Conservation (phyloP, 202 grass and related monocot species). For the Setaria viridis region DNA sequence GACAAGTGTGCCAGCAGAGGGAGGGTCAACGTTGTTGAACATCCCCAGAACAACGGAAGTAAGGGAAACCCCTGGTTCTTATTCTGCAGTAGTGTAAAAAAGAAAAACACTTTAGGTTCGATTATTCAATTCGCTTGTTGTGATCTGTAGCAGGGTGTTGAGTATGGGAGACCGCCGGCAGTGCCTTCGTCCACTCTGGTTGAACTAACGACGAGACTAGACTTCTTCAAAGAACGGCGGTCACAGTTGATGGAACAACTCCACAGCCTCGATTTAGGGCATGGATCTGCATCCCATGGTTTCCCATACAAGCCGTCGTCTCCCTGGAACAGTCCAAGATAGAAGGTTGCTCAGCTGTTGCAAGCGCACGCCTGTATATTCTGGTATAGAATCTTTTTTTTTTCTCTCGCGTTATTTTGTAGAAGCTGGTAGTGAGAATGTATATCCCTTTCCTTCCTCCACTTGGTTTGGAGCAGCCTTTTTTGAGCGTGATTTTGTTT, state of each 20-base stretch:
- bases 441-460: slow-evolving; percentile 42
- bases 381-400: slow-evolving; percentile 39
- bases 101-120: not conserved
- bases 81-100: not conserved
- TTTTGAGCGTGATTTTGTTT: slow-evolving; percentile 45
- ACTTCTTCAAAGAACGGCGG: slow-evolving; percentile 97
- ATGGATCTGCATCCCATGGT: slow-evolving; percentile 63
- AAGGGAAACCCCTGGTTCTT: slow-evolving; percentile 37
- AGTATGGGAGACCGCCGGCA: slow-evolving; percentile 55
- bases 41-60: slow-evolving; percentile 70
- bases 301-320: slow-evolving; percentile 79
- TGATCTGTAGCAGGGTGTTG: slow-evolving; percentile 47
- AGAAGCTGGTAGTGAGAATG: slow-evolving; percentile 55
- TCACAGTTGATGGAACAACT: slow-evolving; percentile 98
- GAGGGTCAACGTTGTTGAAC: slow-evolving; percentile 45
- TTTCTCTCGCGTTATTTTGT: slow-evolving; percentile 10
- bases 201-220: slow-evolving; percentile 83
- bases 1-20: slow-evolving; percentile 58
- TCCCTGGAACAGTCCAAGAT: slow-evolving; percentile 81
- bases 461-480: slow-evolving; percentile 19
- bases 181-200: slow-evolving; percentile 91
- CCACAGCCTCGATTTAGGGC: slow-evolving; percentile 91
- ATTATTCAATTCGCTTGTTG: slow-evolving; percentile 22
- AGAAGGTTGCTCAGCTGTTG: slow-evolving; percentile 31
- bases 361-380: slow-evolving; percentile 51